Evolutionary conservation across 345 rosid species (phyloP), one percentile per base, ranked within the genome.

Genomic region (Raphanus sativus): DNA sequence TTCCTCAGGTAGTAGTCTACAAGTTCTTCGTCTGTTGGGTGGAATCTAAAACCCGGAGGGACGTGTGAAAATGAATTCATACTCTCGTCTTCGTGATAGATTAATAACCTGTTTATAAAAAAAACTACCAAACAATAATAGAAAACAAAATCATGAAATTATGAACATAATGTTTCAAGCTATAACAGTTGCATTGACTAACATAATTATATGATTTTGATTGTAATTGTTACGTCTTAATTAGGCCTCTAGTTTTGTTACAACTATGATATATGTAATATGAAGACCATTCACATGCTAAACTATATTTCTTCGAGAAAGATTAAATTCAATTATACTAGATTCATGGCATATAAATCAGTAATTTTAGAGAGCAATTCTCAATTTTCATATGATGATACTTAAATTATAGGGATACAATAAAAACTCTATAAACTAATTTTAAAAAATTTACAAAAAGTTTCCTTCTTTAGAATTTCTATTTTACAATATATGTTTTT

Each of bases 11-110:
- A 90, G 80, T 90, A 90, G 79, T 90, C 96, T n/a, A 90, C 96
- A 33, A 90, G 93, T 75, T 90, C 96, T 88, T 90, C 96, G 64
- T 90, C 96, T 10, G 93, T 88, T 7, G 96, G 96, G 75, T 90
- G 91, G 72, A 90, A 90, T 79, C 96, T 86, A 78, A 90, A 90
- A 61, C 96, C 96, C 10, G 96, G 96, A 48, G 96, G 96, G 54
- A 90, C 96, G 70, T 86, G 83, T n/a, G 93, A 77, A 76, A 90
- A 90, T 70, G 91, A 73, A 83, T 88, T 83, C 96, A 90, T 89
- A 9, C 74, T 82, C 52, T 29, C 58, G 26, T 70, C 74, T 69
- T 64, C 48, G 60, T 69, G 26, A 62, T 73, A 29, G 34, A 42
- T 42, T 56, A 26, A 30, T 75, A 52, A 64, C 86, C 91, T 87